Conservation (phyloP, 2,329 filamentous ascomycete species). For the Penicillium sp. region DNA sequence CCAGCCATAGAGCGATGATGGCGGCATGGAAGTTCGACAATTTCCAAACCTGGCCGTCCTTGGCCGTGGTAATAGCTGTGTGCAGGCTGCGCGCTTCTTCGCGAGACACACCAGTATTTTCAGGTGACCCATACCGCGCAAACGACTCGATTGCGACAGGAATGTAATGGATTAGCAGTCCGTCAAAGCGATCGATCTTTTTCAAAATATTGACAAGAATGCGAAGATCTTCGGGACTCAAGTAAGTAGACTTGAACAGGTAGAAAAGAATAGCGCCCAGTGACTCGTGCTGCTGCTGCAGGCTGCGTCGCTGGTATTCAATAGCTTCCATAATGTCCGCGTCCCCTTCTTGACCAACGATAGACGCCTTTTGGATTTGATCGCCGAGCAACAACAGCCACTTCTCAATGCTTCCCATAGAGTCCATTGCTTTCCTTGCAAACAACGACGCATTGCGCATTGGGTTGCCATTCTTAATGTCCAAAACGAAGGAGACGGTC, state of each 20-base stretch:
- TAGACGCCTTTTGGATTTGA: conserved; percentile 72
- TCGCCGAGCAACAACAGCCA: conserved; percentile 79
- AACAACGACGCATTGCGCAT: conserved; percentile 63
- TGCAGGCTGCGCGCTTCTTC: conserved; percentile 73
- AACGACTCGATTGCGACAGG: conserved; percentile 79
- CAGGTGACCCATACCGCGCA: conserved; percentile 75
- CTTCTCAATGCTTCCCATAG: conserved; percentile 75
- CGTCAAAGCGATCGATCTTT: conserved; percentile 76
- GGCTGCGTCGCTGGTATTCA: conserved; percentile 76
- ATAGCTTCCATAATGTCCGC: conserved; percentile 75
- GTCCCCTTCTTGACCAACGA: conserved; percentile 69
- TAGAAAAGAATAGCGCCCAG: conserved; percentile 79
- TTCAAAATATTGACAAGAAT: conserved; percentile 71
- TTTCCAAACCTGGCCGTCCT: conserved; percentile 72
- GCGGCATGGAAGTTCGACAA: conserved; percentile 78
- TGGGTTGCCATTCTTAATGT: conserved; percentile 53
- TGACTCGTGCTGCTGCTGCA: conserved; percentile 88
- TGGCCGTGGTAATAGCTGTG: conserved; percentile 65
- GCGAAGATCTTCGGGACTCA: conserved; percentile 72
- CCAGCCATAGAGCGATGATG: conserved; percentile 82
- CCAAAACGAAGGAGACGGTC: conserved; percentile 62
- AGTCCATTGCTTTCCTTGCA: conserved; percentile 73
- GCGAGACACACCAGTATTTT: conserved; percentile 66
- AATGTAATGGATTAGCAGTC: conserved; percentile 75
- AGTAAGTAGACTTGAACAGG: conserved; percentile 76